phyloP scores from a whole-genome alignment of 1,139 yeast species.

The Scheffersomyces titani region DNA sequence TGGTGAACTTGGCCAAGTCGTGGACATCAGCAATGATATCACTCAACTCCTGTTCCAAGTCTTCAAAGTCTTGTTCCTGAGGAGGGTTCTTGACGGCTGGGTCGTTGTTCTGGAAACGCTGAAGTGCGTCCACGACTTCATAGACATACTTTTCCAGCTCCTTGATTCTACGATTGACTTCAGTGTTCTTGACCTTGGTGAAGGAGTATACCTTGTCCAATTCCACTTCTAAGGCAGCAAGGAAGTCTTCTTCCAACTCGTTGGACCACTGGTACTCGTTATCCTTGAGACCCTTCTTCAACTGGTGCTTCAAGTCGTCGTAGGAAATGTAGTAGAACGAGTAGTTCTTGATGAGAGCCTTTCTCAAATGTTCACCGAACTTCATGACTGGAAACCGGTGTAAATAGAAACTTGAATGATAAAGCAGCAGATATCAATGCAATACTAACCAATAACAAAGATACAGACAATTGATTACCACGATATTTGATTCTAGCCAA shows the following conservation, averaged over 20 bases:
- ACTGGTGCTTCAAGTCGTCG: constrained; percentile 81
- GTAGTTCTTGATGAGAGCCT: constrained; percentile 78
- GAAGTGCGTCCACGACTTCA: constrained; percentile 54
- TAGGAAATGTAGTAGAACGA: constrained; percentile 87
- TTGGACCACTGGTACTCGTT: constrained; percentile 68
- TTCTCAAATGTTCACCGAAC: constrained; percentile 76
- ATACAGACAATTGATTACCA: no score
- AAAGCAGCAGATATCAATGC: background rate
- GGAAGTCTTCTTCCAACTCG: constrained; percentile 76
- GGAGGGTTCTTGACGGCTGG: constrained; percentile 36
- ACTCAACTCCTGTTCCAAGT: constrained; percentile 84
- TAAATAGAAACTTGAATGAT: background rate
- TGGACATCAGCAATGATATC: constrained; percentile 97
- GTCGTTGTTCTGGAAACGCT: constrained; percentile 16
- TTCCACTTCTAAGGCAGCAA: constrained; percentile 72
- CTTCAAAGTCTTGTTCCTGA: constrained; percentile 83
- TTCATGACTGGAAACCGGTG: constrained; percentile 43
- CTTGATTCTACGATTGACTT: constrained; percentile 77
- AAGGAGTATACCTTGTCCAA: constrained; percentile 89
- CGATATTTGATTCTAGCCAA: no score
- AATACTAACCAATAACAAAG: no score
- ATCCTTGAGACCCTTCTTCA: constrained; percentile 64
- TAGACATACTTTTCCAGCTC: constrained; percentile 72
- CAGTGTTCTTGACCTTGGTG: constrained; percentile 84
- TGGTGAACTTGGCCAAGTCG: constrained; percentile 89